These are phyloP conservation scores for Penicillium longicatenatum DNA, from an alignment of 495 filamentous ascomycete species.

Conservation along the genomic window DNA sequence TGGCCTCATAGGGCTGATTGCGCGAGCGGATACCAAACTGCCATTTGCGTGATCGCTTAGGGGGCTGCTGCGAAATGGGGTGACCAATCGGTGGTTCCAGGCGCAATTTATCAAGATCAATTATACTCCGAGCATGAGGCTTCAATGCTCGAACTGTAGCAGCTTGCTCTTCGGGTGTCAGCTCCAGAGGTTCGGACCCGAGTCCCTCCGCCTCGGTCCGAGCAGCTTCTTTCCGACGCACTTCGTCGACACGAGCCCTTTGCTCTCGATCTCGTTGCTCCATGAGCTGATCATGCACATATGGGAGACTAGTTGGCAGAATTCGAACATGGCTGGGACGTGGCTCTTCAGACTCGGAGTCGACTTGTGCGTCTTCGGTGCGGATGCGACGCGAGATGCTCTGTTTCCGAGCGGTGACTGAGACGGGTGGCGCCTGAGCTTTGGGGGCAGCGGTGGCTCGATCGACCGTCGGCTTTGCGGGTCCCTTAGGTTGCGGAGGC, in stretches of 20 bases:
- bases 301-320: constrained; percentile 83
- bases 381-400: constrained; percentile 33
- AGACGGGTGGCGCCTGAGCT: constrained; percentile 22
- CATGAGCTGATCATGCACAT: constrained; percentile 89
- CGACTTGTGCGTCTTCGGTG: constrained; percentile 29
- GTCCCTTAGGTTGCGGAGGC: constrained; percentile 25
- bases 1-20: constrained; percentile 90
- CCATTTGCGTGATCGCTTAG: constrained; percentile 82
- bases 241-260: constrained; percentile 31
- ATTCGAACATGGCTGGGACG: constrained; percentile 81
- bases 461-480: constrained; percentile 22
- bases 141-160: constrained; percentile 75
- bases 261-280: constrained; percentile 59
- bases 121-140: constrained; percentile 69
- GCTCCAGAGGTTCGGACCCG: constrained; percentile 41
- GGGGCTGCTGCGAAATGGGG: constrained; percentile 51
- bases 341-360: constrained; percentile 34
- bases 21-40: constrained; percentile 95
- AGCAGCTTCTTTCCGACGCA: constrained; percentile 27
- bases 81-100: constrained; percentile 68
- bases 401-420: constrained; percentile 18
- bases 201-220: constrained; percentile 51
- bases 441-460: constrained; percentile 25
- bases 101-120: constrained; percentile 56
- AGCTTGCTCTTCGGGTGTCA: constrained; percentile 72